phyloP scores from a whole-genome alignment of 2,329 filamentous ascomycete genomes.

The Microcyclosporella mali region DNA sequence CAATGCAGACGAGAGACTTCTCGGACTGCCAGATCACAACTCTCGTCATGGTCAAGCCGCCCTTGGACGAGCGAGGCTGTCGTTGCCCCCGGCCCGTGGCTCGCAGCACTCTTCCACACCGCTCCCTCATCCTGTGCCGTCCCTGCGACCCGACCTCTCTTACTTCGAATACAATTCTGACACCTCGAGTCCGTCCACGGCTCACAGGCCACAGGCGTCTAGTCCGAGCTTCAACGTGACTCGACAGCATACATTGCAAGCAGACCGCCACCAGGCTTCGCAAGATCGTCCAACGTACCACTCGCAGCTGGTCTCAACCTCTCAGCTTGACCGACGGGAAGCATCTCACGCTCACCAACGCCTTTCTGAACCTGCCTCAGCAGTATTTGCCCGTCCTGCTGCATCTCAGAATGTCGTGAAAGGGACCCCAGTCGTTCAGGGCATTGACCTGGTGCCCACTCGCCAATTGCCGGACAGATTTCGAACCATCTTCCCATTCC shows the following conservation, averaged over 20 bases:
- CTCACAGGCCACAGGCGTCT: neutral
- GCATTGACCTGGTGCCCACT: constrained; percentile 55
- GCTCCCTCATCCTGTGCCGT: neutral
- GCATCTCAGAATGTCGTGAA: neutral
- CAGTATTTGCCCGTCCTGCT: too few species aligned
- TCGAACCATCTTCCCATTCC: constrained; percentile 63
- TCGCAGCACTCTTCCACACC: neutral
- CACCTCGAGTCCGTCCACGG: neutral
- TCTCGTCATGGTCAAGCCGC: constrained; percentile 32
- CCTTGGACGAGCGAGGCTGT: constrained; percentile 33
- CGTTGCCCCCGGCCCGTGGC: constrained; percentile 23
- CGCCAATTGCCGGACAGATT: constrained; percentile 63
- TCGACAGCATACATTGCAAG: neutral
- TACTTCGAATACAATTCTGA: constrained; percentile 1
- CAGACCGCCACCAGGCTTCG: neutral
- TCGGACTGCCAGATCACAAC: constrained; percentile 29
- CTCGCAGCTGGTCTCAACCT: too few species aligned
- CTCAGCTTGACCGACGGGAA: too few species aligned
- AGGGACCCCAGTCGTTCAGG: constrained; percentile 45
- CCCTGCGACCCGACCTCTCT: constrained; percentile 2
- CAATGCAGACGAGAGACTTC: constrained; percentile 31
- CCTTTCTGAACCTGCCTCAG: too few species aligned
- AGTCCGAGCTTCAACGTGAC: constrained; percentile 3
- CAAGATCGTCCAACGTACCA: too few species aligned
- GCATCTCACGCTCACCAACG: too few species aligned